phyloP scores from a whole-genome alignment of 2,329 filamentous ascomycete species.

The Penicillium sp. region DNA sequence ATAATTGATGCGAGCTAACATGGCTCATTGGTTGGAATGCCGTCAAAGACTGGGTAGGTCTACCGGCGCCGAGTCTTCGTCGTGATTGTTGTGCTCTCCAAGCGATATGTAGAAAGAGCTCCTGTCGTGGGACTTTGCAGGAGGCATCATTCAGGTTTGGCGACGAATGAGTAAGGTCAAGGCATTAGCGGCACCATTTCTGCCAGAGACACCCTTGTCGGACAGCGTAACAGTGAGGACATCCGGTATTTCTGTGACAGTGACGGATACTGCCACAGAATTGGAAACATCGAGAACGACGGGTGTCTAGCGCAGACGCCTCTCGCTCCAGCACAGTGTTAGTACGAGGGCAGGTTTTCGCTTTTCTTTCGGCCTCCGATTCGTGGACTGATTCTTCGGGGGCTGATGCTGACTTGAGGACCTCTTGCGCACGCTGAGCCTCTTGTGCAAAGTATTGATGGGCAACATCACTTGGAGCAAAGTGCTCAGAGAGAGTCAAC shows the following conservation, averaged over 20 bases:
- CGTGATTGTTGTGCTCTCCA: no score
- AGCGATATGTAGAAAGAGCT: no score
- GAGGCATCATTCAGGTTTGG: no score
- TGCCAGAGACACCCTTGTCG: constrained; percentile 6
- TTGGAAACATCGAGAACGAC: constrained; percentile 3
- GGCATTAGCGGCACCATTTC: constrained; percentile 4
- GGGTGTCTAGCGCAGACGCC: background rate
- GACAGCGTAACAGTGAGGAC: constrained; percentile 6
- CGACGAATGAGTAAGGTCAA: no score
- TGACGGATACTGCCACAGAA: constrained; percentile 5
- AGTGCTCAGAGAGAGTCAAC: background rate
- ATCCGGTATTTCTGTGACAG: constrained; percentile 5
- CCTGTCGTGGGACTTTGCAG: no score
- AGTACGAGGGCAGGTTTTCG: background rate
- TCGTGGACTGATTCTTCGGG: background rate
- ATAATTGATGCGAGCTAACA: no score
- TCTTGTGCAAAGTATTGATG: constrained; percentile 2
- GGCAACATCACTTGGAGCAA: constrained; percentile 4
- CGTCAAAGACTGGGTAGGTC: no score
- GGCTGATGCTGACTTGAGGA: background rate
- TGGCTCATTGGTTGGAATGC: no score
- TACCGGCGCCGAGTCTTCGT: no score
- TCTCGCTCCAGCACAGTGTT: background rate
- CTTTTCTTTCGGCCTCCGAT: background rate
- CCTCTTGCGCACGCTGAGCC: background rate